A percentile compares a stretch with the other conserved stretches of the same genome.
Conservation (phyloP, 345 rosid species). For the Murraya koenigii region DNA sequence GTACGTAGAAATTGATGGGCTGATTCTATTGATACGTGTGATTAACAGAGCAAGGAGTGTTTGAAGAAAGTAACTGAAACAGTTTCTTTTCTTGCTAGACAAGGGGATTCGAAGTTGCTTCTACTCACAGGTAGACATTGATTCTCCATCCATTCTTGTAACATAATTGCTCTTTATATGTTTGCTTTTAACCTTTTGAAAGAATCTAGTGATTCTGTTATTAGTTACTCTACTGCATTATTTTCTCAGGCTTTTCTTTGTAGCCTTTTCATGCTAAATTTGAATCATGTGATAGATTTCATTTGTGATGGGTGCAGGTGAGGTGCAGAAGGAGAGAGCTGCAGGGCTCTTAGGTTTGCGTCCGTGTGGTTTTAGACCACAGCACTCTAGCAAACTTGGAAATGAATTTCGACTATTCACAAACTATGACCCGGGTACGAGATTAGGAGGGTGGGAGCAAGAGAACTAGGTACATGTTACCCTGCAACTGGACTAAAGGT, state of each 20-base stretch:
- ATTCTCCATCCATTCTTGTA: not conserved
- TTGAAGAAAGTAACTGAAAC: slow-evolving; percentile 74
- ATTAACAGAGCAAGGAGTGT: slow-evolving; percentile 77
- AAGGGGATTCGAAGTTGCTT: slow-evolving; percentile 49
- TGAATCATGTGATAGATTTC: slow-evolving; percentile 6
- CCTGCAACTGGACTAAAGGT: not conserved
- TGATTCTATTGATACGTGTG: slow-evolving; percentile 16
- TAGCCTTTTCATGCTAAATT: not conserved
- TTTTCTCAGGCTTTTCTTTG: not conserved
- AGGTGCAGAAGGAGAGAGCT: slow-evolving; percentile 78
- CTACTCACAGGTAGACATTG: slow-evolving; percentile 75
- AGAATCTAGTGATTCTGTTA: not conserved
- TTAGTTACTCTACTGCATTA: no score
- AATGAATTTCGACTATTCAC: slow-evolving; percentile 81
- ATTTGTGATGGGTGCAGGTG: slow-evolving; percentile 47
- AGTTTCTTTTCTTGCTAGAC: slow-evolving; percentile 55
- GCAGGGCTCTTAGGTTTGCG: slow-evolving; percentile 69
- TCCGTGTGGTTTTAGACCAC: slow-evolving; percentile 77
- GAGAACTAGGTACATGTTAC: slow-evolving; percentile 27
- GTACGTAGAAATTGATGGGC: not conserved
- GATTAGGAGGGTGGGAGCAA: slow-evolving; percentile 83
- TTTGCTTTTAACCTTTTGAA: not conserved
- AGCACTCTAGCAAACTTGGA: slow-evolving; percentile 84
- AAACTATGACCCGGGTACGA: slow-evolving; percentile 75
- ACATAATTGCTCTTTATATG: no score